phyloP scores from a whole-genome alignment of 2,329 filamentous ascomycete species.

The Sporothrix variecibatus region DNA sequence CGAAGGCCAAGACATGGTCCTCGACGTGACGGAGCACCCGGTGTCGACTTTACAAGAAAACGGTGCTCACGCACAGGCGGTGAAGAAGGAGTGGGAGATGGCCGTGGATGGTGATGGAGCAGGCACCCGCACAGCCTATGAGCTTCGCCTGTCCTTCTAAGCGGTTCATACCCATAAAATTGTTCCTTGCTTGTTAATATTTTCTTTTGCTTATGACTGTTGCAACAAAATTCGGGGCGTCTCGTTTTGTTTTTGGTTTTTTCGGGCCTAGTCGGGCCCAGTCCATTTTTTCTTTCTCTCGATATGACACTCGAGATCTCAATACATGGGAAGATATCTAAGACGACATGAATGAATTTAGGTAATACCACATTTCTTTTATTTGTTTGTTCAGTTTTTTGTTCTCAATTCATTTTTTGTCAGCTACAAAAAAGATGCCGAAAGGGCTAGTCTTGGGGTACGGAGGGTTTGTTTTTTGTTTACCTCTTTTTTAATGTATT shows the following conservation, averaged over 20 bases:
- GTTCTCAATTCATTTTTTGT: background rate
- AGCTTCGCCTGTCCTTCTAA: constrained; percentile 53
- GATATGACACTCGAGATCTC: background rate
- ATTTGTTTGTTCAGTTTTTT: background rate
- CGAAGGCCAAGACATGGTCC: constrained; percentile 90
- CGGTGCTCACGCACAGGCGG: constrained; percentile 15
- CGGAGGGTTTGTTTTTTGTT: background rate
- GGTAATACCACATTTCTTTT: background rate
- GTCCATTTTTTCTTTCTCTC: background rate
- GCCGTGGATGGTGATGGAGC: constrained; percentile 48
- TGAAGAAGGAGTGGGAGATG: constrained; percentile 66
- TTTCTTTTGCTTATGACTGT: background rate
- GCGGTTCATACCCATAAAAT: background rate
- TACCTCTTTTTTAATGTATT: background rate
- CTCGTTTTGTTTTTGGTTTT: background rate
- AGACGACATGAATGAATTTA: constrained; percentile 16
- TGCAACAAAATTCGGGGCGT: background rate
- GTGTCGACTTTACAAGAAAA: constrained; percentile 37
- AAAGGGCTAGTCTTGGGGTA: background rate
- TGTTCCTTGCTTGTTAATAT: background rate
- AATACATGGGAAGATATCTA: background rate
- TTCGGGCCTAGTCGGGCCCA: background rate
- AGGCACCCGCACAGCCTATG: constrained; percentile 42
- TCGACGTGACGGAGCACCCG: constrained; percentile 61
- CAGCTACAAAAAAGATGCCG: background rate